phyloP scores from a whole-genome alignment of 805 yeast species.

The Hanseniaspora guilliermondii region DNA sequence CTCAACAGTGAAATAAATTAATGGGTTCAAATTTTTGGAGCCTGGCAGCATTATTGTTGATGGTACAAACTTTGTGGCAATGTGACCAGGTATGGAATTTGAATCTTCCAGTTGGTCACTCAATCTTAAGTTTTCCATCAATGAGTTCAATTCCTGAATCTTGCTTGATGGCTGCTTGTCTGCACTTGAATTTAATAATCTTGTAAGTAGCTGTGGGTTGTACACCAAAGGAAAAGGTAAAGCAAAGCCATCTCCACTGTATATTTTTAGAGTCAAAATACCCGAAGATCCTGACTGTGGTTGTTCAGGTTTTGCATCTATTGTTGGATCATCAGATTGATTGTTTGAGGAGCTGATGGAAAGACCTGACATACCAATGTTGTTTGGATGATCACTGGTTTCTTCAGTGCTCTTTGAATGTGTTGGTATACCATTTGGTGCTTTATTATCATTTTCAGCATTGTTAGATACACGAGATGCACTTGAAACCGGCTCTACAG shows the following conservation, averaged over 20 bases:
- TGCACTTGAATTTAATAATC: constrained; percentile 41
- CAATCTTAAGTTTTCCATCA: constrained; percentile 14
- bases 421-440: not conserved
- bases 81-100: constrained; percentile 22
- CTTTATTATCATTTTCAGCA: not conserved
- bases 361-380: not conserved
- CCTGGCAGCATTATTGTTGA: constrained; percentile 45
- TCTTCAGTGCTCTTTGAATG: not conserved
- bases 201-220: constrained; percentile 50
- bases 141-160: constrained; percentile 21
- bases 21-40: constrained; percentile 44
- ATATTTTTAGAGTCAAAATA: constrained; percentile 62
- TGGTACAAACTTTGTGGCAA: constrained; percentile 33
- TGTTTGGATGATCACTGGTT: not conserved
- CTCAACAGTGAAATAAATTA: constrained; percentile 78
- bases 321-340: not conserved
- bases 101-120: constrained; percentile 15
- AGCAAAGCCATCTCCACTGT: constrained; percentile 51
- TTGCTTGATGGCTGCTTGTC: constrained; percentile 13
- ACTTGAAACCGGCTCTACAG: not conserved
- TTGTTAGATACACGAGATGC: not conserved
- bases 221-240: constrained; percentile 62
- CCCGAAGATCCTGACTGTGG: constrained; percentile 32
- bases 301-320: not conserved
- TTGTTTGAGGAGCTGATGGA: not conserved